Base-by-base conservation (phyloP, 805 yeast species). In the Blastobotrys peoriensis region DNA sequence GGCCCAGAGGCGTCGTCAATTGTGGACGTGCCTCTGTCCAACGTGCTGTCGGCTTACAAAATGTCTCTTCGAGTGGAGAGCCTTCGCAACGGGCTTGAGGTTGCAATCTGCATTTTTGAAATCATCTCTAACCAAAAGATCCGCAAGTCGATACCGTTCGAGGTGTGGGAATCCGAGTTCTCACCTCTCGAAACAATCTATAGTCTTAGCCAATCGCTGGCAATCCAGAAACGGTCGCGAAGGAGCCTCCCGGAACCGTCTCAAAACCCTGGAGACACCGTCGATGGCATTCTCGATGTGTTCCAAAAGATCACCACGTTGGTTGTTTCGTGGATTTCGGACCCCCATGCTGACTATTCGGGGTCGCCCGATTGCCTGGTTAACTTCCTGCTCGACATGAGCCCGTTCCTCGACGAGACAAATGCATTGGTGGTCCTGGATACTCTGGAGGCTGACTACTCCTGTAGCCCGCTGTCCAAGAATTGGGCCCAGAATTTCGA, bases 401-500 rank as follows among this genome's bases (percentile, higher is more conserved):
- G 72, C 15, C 61, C 59, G 2, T 58, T 59, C 40, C 50, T 78
- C 21, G 62, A 70, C 8, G 62, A 64, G 1, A 62, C 59, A 3
- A 63, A 65, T 8, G 67, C 73, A n/a, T 51, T 60, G 3, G 69
- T 66, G 41, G 70, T 83, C 2, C 57, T 83, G 21, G 60, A 66
- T 2, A 71, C 65, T 51, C 80, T 76, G 56, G 61, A 64, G 3
- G 65, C 67, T 9, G 75, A 75, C 42, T 70, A 73, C 43, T 55
- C 71, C 23, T 82, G 89, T 55, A 69, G 79, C 2, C 74, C 78
- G 8, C 57, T 79, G 4, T 61, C 73, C 23, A 65, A 71, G 0
- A 59, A 68, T 5, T 82, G 88, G 85, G 62, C 63, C 38, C 67
- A 61, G 2, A 75, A 76, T 49, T 63, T 76, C 34, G 58, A 60